These are phyloP conservation scores for Crassisporium funariophilum DNA, from an alignment of 768 basidiomycete species.

Conservation along the genomic window DNA sequence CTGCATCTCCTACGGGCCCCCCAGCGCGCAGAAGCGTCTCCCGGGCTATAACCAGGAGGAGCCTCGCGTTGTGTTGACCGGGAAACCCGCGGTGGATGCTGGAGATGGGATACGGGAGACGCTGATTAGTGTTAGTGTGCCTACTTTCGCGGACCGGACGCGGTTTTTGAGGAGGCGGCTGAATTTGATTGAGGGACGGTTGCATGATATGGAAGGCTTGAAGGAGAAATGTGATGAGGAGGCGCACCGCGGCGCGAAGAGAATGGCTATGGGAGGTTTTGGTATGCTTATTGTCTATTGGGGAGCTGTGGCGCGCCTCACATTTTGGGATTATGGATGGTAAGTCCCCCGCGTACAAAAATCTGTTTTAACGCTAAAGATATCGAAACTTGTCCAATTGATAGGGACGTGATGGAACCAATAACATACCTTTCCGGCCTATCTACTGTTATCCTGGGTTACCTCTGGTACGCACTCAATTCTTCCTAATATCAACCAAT, in stretches of 20 bases:
- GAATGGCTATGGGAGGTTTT: conserved; percentile 60
- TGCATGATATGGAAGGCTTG: conserved; percentile 52
- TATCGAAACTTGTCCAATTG: too few species aligned
- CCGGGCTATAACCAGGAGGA: conserved; percentile 7
- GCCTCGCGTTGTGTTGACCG: conserved; percentile 4
- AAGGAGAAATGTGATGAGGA: conserved; percentile 58
- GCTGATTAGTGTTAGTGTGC: conserved; percentile 55
- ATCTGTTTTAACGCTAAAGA: background rate
- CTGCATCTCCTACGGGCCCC: conserved; percentile 32
- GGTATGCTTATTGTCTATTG: conserved; percentile 65
- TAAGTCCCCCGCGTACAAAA: conserved; percentile 22
- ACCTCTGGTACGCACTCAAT: conserved; percentile 46
- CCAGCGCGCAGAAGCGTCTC: conserved; percentile 4
- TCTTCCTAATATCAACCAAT: background rate
- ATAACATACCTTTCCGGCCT: conserved; percentile 67
- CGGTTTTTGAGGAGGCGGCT: conserved; percentile 56
- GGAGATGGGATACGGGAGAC: conserved; percentile 14
- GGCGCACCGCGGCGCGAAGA: conserved; percentile 56
- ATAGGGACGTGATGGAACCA: conserved; percentile 72
- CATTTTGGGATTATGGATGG: conserved; percentile 65
- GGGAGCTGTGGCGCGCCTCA: conserved; percentile 63
- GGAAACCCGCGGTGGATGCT: conserved; percentile 2
- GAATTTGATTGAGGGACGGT: conserved; percentile 40
- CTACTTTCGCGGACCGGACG: conserved; percentile 64
- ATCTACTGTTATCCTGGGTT: conserved; percentile 61